Evolutionary conservation across 2,329 filamentous ascomycete species (phyloP).

Genomic region (Pyrenochaeta sp.): DNA sequence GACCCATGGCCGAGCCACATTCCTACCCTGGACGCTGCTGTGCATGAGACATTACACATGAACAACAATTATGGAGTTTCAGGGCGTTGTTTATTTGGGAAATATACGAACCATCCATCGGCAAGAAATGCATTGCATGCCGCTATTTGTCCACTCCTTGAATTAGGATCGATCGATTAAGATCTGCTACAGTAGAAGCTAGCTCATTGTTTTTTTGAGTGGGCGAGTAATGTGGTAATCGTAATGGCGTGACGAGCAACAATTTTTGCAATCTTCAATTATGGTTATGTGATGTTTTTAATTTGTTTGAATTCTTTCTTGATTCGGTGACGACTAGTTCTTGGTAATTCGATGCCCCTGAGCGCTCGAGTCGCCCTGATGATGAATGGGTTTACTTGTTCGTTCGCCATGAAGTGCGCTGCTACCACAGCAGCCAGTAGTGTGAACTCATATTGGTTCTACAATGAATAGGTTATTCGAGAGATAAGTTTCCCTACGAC

Average conservation of each 20-base stretch:
- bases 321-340: no score
- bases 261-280: neutral
- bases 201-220: constrained; percentile 5
- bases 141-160: constrained; percentile 27
- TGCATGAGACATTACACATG: neutral
- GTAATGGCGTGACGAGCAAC: constrained; percentile 29
- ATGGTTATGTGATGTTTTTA: neutral
- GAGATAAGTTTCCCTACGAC: no score
- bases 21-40: constrained; percentile 2
- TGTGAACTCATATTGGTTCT: no score
- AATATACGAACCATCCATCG: neutral
- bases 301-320: no score
- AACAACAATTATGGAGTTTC: constrained; percentile 19
- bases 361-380: no score
- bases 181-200: constrained; percentile 19
- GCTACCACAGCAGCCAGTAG: no score
- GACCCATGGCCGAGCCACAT: constrained; percentile 13
- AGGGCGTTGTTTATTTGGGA: constrained; percentile 13
- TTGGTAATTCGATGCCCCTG: no score
- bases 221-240: constrained; percentile 34
- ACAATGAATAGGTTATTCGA: no score
- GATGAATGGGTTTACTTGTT: no score
- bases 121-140: neutral
- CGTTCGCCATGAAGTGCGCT: no score
- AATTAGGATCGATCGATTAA: neutral